These are phyloP conservation scores for Nematocida ironsii DNA, from an alignment of 371 early-diverging fungal species.

Conservation along the genomic window DNA sequence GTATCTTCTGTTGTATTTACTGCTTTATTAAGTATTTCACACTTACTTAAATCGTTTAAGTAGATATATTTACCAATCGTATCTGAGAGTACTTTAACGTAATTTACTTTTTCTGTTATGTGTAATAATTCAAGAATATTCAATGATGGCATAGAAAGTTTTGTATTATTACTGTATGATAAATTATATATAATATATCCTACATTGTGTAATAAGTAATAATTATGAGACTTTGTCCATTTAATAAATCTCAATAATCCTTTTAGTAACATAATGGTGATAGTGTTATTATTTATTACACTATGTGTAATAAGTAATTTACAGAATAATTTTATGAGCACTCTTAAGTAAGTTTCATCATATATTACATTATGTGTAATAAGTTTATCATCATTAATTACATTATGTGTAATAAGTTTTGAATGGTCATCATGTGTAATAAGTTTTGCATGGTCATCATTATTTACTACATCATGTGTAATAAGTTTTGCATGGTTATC, in stretches of 20 bases:
- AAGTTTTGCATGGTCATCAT: too few species aligned
- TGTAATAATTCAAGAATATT: slow-evolving; percentile 26
- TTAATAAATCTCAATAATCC: slow-evolving; percentile 33
- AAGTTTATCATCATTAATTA: too few species aligned
- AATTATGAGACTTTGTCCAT: slow-evolving; percentile 3
- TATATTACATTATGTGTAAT: too few species aligned
- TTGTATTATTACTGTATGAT: slow-evolving; percentile 46
- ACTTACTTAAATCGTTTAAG: slow-evolving; percentile 17
- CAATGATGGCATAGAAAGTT: slow-evolving; percentile 47
- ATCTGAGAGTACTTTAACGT: slow-evolving; percentile 36
- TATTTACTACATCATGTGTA: too few species aligned
- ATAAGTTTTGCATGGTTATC: too few species aligned
- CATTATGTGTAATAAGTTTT: too few species aligned
- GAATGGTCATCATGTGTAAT: too few species aligned
- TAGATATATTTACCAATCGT: slow-evolving; percentile 51
- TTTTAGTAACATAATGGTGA: background rate
- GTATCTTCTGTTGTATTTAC: slow-evolving; percentile 6
- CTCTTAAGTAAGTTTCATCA: too few species aligned
- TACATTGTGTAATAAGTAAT: slow-evolving; percentile 9
- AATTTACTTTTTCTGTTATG: slow-evolving; percentile 38
- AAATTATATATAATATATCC: slow-evolving; percentile 51
- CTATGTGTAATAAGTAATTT: too few species aligned
- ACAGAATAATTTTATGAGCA: too few species aligned
- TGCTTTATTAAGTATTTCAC: slow-evolving; percentile 58
- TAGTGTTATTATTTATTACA: too few species aligned